Evolutionary conservation across 2,329 filamentous ascomycete species (phyloP).

Genomic region (Xylogone sp.): DNA sequence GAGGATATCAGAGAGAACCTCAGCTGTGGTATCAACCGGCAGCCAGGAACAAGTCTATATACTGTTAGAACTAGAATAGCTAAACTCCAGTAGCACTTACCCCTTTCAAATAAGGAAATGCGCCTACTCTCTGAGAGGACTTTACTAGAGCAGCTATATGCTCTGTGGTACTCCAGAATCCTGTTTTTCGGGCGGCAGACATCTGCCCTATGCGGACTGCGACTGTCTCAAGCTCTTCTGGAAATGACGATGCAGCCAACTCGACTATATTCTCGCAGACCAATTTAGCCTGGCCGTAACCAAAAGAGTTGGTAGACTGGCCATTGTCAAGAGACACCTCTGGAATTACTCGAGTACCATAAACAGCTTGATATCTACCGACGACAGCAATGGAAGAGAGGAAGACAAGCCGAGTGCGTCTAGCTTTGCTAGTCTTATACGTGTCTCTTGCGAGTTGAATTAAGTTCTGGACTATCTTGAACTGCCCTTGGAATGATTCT

Average conservation of each 20-base stretch:
- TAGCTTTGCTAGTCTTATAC: no score
- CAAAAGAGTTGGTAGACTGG: slow-evolving; percentile 40
- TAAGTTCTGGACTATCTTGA: slow-evolving; percentile 39
- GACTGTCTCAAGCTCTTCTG: not conserved
- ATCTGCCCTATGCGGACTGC: not conserved
- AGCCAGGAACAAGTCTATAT: no score
- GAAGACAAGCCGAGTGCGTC: slow-evolving; percentile 32
- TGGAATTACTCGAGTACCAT: slow-evolving; percentile 30
- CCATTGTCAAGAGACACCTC: slow-evolving; percentile 24
- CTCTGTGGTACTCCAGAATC: not conserved
- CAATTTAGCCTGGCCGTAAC: slow-evolving; percentile 47
- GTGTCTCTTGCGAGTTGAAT: slow-evolving; percentile 20
- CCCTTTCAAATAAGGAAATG: no score
- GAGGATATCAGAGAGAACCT: no score
- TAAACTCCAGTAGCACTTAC: no score
- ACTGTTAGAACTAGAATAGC: no score
- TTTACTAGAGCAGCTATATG: not conserved
- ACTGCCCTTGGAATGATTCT: slow-evolving; percentile 21
- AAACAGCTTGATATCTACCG: slow-evolving; percentile 20
- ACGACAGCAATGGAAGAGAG: slow-evolving; percentile 34
- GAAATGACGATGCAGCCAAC: slow-evolving; percentile 25
- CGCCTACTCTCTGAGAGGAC: not conserved
- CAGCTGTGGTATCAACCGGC: no score
- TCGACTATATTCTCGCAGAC: slow-evolving; percentile 43
- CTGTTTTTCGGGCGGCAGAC: not conserved